Evolutionary conservation across 2,329 filamentous ascomycete genomes (phyloP), one percentile per base, ranked within the genome.

Genomic region (Elsinoe fawcettii): DNA sequence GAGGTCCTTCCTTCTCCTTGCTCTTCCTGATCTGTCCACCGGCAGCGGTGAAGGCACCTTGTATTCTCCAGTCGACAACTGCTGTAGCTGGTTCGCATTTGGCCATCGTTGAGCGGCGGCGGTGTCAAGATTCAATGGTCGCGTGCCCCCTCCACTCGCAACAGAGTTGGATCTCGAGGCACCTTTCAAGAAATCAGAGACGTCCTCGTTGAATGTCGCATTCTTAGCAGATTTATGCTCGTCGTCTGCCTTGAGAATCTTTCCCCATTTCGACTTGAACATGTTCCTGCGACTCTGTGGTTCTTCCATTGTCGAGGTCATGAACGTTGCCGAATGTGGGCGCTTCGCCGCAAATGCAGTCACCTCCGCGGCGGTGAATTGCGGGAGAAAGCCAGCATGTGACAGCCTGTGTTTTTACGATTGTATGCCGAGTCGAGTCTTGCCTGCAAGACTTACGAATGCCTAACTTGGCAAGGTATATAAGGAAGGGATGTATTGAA

Each of bases 1-100:
- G 60, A 93, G 75, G 8, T 86, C 86, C 70, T 88, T 88, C 66
- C 80, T 82, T 56, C 73, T 75, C 64, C 74, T 69, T 63, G 64
- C 70, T 60, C 62, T 73, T 16, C 71, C 56, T 22, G 60, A 63
- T 34, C 44, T 37, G 23, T 57, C 58, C 20, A 39, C 51, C 49
- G 51, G 51, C 61, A 51, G 39, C 22, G 61, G 62, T 32, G 58
- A 61, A 43, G 60, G 60, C 57, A 63, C 49, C 39, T 70, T 64
- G 44, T 67, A 65, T 8, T 66, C 64, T 43, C 51, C 55, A 18
- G 20, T 34, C 7, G 46, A 27, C 27, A 55, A 32, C 46, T 61
- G 60, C 36, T 64, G 65, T 5, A 78, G 66, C 44, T 77, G 73
- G 47, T 72, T 67, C 34, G 76, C 74, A 20, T 70, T 72, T n/a